Evolutionary conservation across 139 green algal genomes (phyloP), one percentile per base, ranked within the genome.

Genomic region (Edaphochlamys debaryana): DNA sequence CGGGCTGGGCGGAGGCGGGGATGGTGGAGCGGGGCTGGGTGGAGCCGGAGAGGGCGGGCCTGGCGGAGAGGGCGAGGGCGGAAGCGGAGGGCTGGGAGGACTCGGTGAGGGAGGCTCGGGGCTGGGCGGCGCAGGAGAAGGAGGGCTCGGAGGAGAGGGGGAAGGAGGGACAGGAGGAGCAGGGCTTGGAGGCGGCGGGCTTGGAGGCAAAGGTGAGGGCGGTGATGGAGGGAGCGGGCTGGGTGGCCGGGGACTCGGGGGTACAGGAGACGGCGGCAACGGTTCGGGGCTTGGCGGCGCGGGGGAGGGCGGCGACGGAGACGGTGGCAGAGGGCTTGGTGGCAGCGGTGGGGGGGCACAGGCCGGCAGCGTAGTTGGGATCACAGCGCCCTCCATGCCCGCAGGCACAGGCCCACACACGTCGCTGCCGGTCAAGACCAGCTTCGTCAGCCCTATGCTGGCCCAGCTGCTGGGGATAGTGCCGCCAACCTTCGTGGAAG

Each of bases 381-480:
- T 13, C 1, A 23, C 8, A 22, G 85, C 69, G 19, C 8, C 9
- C 19, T 13, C 30, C 68, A 69, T 82, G 32, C 4, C n/a, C 3
- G 34, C 58, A 1, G 84, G 84, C 1, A 85, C 38, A 4, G 54
- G 38, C 30, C 74, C 74, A 32, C 34, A 52, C 27, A 81, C 27
- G 4, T 37, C 37, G n/a, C 34, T 50, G 36, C 34, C 30, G 54
- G 4, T 52, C 37, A 69, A 5, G 17, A 20, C 37, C 27, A 81
- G 74, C 6, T 6, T 69, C 1, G 38, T 60, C 32, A 60, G 11
- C 42, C 17, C 40, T 5, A 41, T 36, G 2, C 1, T 32, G 34
- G 4, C 66, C 67, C 36, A 82, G 37, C 3, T 20, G 60, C 13
- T 5, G 0, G 76, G 66, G 2, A 60, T 27, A 4, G 66, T 42